phyloP scores from a whole-genome alignment of 2,329 filamentous ascomycete species.

The Onygenales sp. region DNA sequence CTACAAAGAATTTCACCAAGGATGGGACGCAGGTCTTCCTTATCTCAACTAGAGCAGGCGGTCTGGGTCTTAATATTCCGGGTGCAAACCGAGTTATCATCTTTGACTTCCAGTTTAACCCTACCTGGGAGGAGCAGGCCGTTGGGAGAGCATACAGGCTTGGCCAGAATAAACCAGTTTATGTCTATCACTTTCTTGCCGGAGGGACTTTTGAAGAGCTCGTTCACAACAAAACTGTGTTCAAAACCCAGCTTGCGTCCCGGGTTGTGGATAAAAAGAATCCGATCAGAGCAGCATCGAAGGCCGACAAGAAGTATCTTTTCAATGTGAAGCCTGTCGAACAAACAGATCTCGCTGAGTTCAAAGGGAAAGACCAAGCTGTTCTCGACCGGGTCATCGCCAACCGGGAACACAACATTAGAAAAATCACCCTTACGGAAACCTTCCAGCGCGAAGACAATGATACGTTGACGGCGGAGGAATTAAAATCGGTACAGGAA shows the following conservation, averaged over 20 bases:
- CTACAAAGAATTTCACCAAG: slow-evolving; percentile 62
- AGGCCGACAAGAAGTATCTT: slow-evolving; percentile 47
- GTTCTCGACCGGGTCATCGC: slow-evolving; percentile 51
- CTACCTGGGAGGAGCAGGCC: slow-evolving; percentile 73
- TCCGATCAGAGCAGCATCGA: slow-evolving; percentile 55
- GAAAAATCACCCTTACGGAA: slow-evolving; percentile 55
- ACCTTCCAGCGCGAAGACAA: slow-evolving; percentile 63
- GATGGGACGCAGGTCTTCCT: slow-evolving; percentile 53
- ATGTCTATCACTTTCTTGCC: slow-evolving; percentile 70
- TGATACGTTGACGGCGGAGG: slow-evolving; percentile 53
- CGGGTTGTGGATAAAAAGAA: slow-evolving; percentile 80
- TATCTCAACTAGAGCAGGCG: slow-evolving; percentile 75
- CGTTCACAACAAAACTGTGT: slow-evolving; percentile 64
- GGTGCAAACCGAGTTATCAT: slow-evolving; percentile 80
- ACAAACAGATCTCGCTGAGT: slow-evolving; percentile 43
- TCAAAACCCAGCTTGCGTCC: slow-evolving; percentile 71
- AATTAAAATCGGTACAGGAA: slow-evolving; percentile 46
- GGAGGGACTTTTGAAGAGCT: slow-evolving; percentile 72
- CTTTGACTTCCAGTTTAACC: slow-evolving; percentile 75
- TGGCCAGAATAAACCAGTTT: slow-evolving; percentile 70
- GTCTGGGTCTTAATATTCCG: slow-evolving; percentile 72
- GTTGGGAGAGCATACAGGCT: slow-evolving; percentile 79
- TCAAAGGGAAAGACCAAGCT: slow-evolving; percentile 48
- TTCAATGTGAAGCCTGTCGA: slow-evolving; percentile 45
- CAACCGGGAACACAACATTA: slow-evolving; percentile 16